phyloP scores from a whole-genome alignment of 306 rosid genomes.

The Casuarina glauca region DNA sequence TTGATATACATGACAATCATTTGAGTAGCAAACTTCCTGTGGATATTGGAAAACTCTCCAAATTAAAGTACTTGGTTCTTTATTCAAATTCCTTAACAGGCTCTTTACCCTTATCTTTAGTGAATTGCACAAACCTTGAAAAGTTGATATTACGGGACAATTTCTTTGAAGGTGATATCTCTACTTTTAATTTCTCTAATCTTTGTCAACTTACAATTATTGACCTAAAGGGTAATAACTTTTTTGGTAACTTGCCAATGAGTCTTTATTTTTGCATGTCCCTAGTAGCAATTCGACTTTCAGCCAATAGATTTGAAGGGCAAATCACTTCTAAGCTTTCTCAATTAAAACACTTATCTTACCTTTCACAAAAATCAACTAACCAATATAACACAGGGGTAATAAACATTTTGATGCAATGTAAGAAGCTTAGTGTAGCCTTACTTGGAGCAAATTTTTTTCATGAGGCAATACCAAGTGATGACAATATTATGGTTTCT shows the following conservation, averaged over 20 bases:
- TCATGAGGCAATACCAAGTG: not conserved
- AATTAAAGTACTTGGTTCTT: not conserved
- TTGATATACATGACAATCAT: not conserved
- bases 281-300: not conserved
- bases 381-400: conserved; percentile 14
- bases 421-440: not conserved
- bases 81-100: not conserved
- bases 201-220: not conserved
- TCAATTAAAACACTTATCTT: not conserved
- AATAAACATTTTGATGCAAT: not conserved
- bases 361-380: not conserved
- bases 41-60: not conserved
- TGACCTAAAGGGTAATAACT: not conserved
- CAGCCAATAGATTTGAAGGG: not conserved
- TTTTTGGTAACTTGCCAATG: not conserved
- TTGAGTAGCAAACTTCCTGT: not conserved
- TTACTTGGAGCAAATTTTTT: not conserved
- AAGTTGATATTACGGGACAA: not conserved
- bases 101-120: not conserved
- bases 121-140: conserved; percentile 6
- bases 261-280: conserved; percentile 14
- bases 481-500: not conserved
- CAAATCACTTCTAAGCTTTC: not conserved
- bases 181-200: not conserved
- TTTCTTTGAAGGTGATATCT: not conserved